phyloP scores from a whole-genome alignment of 2,329 filamentous ascomycete genomes.

The Calonectria pseudoturangicola region DNA sequence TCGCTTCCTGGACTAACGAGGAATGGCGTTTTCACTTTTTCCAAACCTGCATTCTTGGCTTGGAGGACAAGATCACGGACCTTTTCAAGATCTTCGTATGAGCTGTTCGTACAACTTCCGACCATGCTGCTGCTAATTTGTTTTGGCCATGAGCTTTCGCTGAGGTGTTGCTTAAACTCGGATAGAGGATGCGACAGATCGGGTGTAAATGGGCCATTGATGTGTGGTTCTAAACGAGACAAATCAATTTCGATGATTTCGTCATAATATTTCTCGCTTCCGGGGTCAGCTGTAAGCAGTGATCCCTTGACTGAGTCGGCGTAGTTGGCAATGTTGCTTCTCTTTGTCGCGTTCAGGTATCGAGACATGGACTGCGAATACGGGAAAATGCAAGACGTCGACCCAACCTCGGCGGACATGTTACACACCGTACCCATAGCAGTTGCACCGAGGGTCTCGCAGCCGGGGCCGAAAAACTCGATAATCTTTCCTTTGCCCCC shows the following conservation, averaged over 20 bases:
- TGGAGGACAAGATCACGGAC: conserved; percentile 55
- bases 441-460: conserved; percentile 57
- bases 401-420: conserved; percentile 61
- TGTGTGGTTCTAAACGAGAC: conserved; percentile 57
- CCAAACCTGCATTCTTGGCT: conserved; percentile 55
- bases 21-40: conserved; percentile 55
- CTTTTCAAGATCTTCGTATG: conserved; percentile 60
- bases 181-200: conserved; percentile 59
- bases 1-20: conserved; percentile 59
- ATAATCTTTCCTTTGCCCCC: conserved; percentile 60
- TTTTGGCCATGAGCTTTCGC: conserved; percentile 56
- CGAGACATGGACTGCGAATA: conserved; percentile 58
- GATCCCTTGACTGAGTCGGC: conserved; percentile 51
- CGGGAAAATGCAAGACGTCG: conserved; percentile 61
- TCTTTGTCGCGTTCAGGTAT: conserved; percentile 57
- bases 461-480: conserved; percentile 61
- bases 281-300: conserved; percentile 55
- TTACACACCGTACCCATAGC: conserved; percentile 62
- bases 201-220: conserved; percentile 61
- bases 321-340: conserved; percentile 50
- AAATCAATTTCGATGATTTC: conserved; percentile 60
- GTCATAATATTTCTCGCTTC: conserved; percentile 58
- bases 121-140: conserved; percentile 57
- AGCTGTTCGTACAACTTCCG: conserved; percentile 61
- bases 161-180: conserved; percentile 52